Evolutionary conservation across 2,329 filamentous ascomycete species (phyloP).

Genomic region (Ophiostoma triangulosporum): DNA sequence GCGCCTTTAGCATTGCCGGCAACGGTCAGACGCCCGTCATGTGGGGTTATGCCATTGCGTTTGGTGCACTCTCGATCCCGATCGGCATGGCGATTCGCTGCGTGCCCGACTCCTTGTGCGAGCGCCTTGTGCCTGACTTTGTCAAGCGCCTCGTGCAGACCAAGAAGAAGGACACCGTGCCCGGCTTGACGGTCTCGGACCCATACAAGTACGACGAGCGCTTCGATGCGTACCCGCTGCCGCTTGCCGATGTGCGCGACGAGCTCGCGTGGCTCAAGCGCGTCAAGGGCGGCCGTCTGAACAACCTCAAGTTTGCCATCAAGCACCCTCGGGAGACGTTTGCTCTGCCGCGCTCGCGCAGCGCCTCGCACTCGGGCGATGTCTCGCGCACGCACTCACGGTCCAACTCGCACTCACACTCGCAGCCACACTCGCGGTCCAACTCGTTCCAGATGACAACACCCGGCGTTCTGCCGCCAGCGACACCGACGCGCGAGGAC

Average conservation of each 20-base stretch:
- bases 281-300: slow-evolving; percentile 69
- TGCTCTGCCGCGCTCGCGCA: slow-evolving; percentile 47
- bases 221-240: slow-evolving; percentile 55
- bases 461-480: slow-evolving; percentile 28
- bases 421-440: slow-evolving; percentile 48
- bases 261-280: slow-evolving; percentile 70
- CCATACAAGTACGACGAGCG: slow-evolving; percentile 35
- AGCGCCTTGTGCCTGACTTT: slow-evolving; percentile 37
- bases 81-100: slow-evolving; percentile 69
- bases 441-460: slow-evolving; percentile 28
- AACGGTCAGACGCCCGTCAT: slow-evolving; percentile 53
- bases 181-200: slow-evolving; percentile 48
- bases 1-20: slow-evolving; percentile 59
- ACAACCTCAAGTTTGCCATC: slow-evolving; percentile 67
- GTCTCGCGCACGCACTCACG: slow-evolving; percentile 34
- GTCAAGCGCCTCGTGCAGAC: slow-evolving; percentile 33
- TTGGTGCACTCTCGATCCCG: slow-evolving; percentile 75
- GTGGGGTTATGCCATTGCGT: slow-evolving; percentile 77
- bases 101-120: slow-evolving; percentile 59
- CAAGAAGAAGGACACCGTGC: slow-evolving; percentile 23
- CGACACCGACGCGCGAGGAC: slow-evolving; percentile 48
- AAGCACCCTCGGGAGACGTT: slow-evolving; percentile 61
- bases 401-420: slow-evolving; percentile 32
- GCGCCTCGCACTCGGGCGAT: slow-evolving; percentile 48
- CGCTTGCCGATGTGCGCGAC: slow-evolving; percentile 61